Conservation (phyloP, 2,329 filamentous ascomycete genomes). For the Fusarium sp. region DNA sequence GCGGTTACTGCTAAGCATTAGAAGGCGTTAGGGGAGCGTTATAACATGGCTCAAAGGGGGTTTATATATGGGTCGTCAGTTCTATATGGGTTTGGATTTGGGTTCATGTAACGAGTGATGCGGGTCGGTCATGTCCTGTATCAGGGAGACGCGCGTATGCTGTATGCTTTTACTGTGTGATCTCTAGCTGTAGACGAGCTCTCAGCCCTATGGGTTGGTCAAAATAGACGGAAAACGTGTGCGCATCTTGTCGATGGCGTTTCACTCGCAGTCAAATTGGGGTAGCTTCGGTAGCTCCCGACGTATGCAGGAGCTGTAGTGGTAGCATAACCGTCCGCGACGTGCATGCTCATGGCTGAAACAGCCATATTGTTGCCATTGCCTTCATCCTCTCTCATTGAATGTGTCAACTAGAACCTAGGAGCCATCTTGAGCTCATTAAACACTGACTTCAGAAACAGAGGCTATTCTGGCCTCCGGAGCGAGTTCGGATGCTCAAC, state of each 20-base stretch:
- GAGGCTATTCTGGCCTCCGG: background rate
- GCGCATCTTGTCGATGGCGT: background rate
- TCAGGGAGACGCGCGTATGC: slow-evolving; percentile 18
- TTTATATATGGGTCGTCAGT: slow-evolving; percentile 34
- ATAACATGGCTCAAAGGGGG: slow-evolving; percentile 32
- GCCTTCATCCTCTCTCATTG: background rate
- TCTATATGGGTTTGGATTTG: slow-evolving; percentile 29
- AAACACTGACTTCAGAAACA: background rate
- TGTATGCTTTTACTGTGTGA: slow-evolving; percentile 25
- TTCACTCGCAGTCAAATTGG: background rate
- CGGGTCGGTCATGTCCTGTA: slow-evolving; percentile 4
- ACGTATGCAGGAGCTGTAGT: background rate
- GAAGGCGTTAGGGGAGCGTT: slow-evolving; percentile 50
- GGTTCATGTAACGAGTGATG: slow-evolving; percentile 29
- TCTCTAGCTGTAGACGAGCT: slow-evolving; percentile 28
- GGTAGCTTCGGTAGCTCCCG: background rate
- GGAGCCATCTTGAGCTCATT: background rate
- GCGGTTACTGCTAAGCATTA: slow-evolving; percentile 76
- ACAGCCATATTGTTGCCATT: background rate
- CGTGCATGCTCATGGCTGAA: background rate
- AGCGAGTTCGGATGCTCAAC: background rate
- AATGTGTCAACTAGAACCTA: background rate
- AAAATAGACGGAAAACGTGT: slow-evolving; percentile 36
- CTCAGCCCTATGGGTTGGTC: slow-evolving; percentile 12
- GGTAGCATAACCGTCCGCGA: background rate